phyloP scores from a whole-genome alignment of 169 alveolate species.

The Hammondia hammondi region DNA sequence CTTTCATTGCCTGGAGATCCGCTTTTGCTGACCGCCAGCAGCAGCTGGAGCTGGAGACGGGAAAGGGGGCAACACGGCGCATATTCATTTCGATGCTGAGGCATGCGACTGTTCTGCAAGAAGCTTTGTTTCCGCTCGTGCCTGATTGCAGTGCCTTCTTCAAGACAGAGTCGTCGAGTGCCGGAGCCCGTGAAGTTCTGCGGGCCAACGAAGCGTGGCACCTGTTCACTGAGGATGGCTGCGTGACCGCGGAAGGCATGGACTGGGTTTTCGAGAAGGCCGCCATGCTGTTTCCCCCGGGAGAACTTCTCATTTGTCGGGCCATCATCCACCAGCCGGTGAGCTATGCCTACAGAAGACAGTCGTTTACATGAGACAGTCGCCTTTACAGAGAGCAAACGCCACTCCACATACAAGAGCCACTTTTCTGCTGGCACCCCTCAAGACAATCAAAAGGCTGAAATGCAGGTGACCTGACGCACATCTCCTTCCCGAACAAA shows the following conservation, averaged over 20 bases:
- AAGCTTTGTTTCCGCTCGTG: neutral
- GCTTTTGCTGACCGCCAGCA: too few species aligned
- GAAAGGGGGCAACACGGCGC: too few species aligned
- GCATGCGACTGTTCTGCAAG: neutral
- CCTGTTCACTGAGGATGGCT: neutral
- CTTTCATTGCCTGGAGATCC: too few species aligned
- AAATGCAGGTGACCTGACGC: too few species aligned
- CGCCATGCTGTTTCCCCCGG: slow-evolving; percentile 24
- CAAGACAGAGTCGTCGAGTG: slow-evolving; percentile 17
- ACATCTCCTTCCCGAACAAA: too few species aligned
- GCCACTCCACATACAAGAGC: too few species aligned
- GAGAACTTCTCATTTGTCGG: slow-evolving; percentile 17
- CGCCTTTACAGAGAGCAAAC: too few species aligned
- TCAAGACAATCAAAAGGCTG: too few species aligned
- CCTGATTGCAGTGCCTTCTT: neutral
- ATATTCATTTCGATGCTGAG: too few species aligned
- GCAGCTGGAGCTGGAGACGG: too few species aligned
- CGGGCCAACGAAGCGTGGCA: slow-evolving; percentile 29
- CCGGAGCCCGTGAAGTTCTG: slow-evolving; percentile 30
- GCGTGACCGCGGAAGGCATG: slow-evolving; percentile 39
- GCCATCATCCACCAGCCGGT: slow-evolving; percentile 44
- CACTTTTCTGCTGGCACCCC: too few species aligned
- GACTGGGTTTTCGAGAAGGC: neutral
- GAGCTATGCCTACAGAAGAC: neutral
- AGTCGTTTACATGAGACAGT: too few species aligned